A percentile compares a stretch with the other conserved stretches of the same genome.
phyloP scores from a whole-genome alignment of 2,329 filamentous ascomycete species.

The Periconia macrospinosa region DNA sequence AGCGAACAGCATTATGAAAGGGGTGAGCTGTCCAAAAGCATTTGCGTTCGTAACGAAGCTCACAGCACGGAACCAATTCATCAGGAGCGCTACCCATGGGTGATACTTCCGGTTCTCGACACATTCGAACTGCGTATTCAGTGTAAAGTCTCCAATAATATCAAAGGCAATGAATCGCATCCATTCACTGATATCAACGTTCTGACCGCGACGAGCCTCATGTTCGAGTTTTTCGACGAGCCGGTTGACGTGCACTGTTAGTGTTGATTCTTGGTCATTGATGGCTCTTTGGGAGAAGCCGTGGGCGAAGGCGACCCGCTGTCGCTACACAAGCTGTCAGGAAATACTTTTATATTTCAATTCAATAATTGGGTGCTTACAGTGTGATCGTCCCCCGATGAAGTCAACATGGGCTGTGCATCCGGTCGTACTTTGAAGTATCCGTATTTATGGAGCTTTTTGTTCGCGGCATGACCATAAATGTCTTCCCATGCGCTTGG shows the following conservation, averaged over 20 bases:
- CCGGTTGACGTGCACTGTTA: constrained; percentile 36
- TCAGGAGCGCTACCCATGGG: constrained; percentile 32
- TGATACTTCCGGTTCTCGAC: constrained; percentile 32
- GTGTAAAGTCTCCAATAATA: constrained; percentile 44
- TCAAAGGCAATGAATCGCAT: constrained; percentile 44
- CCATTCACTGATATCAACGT: constrained; percentile 34
- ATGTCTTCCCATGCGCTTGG: constrained; percentile 41
- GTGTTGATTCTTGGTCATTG: constrained; percentile 34
- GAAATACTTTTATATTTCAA: too few species aligned
- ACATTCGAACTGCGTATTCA: constrained; percentile 42
- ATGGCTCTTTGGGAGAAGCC: constrained; percentile 42
- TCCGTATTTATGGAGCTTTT: constrained; percentile 32
- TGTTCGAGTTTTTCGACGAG: constrained; percentile 20
- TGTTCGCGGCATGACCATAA: constrained; percentile 32
- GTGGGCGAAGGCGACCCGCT: constrained; percentile 30
- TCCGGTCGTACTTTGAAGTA: constrained; percentile 18
- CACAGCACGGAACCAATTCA: constrained; percentile 2
- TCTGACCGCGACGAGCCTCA: not conserved
- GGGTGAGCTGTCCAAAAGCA: not conserved
- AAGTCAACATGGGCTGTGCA: constrained; percentile 22
- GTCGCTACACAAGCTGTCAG: constrained; percentile 9
- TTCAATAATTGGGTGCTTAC: not conserved
- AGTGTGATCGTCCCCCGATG: constrained; percentile 21
- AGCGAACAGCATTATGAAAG: constrained; percentile 7
- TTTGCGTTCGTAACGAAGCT: not conserved